phyloP scores from a whole-genome alignment of 495 filamentous ascomycete species.

The Talaromyces stipitatus region DNA sequence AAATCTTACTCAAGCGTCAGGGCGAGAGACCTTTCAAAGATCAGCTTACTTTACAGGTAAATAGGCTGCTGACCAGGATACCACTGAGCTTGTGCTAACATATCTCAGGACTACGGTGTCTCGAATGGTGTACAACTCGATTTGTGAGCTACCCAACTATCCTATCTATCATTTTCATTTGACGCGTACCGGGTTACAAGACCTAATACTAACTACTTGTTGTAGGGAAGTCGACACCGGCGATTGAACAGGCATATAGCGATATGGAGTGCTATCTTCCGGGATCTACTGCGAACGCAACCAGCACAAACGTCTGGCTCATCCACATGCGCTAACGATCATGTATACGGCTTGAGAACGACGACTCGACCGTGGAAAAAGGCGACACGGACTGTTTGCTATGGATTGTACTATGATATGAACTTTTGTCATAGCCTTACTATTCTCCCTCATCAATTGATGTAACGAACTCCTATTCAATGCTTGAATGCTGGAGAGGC shows the following conservation, averaged over 20 bases:
- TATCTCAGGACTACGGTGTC: conserved; percentile 78
- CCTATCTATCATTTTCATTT: conserved; percentile 4
- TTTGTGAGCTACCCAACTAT: conserved; percentile 39
- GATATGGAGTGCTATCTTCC: neutral
- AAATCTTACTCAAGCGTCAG: conserved; percentile 87
- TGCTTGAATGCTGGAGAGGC: neutral
- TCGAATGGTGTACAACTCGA: conserved; percentile 85
- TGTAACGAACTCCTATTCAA: neutral
- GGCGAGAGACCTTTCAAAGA: conserved; percentile 91
- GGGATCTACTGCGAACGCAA: neutral
- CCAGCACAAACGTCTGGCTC: neutral
- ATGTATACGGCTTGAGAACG: neutral
- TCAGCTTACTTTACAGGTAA: conserved; percentile 46
- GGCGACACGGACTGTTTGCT: neutral
- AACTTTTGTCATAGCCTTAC: neutral
- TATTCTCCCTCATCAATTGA: neutral
- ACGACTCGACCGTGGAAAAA: neutral
- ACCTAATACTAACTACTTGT: conserved; percentile 17
- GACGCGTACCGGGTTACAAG: too few species aligned
- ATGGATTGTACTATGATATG: neutral
- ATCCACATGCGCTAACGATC: neutral
- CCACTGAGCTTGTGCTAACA: neutral
- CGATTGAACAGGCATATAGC: conserved; percentile 42
- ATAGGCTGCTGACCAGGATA: neutral
- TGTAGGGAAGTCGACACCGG: conserved; percentile 66